phyloP scores from a whole-genome alignment of 495 filamentous ascomycete species.

The Talaromyces thailandensis region DNA sequence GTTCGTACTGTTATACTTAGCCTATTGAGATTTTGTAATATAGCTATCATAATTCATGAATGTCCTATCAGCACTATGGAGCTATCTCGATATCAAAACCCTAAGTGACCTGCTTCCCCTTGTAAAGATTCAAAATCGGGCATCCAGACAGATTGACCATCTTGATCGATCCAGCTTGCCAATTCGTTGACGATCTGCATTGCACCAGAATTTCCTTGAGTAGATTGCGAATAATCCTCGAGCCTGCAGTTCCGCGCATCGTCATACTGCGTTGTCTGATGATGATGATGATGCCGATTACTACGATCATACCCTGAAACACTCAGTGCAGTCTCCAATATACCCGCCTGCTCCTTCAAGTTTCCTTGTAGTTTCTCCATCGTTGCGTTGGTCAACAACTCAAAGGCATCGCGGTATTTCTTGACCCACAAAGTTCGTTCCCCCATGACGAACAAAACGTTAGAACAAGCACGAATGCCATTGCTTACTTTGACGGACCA shows the following conservation, averaged over 20 bases:
- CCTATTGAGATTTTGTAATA: too few relatives aligned
- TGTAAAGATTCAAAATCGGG: too few relatives aligned
- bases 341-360: background rate
- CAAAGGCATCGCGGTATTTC: slow-evolving; percentile 34
- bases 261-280: background rate
- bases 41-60: background rate
- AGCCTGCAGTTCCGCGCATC: background rate
- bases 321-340: background rate
- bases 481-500: slow-evolving; percentile 31
- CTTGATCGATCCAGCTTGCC: too few relatives aligned
- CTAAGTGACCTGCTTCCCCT: too few relatives aligned
- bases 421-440: slow-evolving; percentile 28
- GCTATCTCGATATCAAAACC: too few relatives aligned
- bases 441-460: slow-evolving; percentile 32
- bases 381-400: slow-evolving; percentile 27
- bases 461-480: slow-evolving; percentile 32
- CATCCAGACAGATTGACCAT: too few relatives aligned
- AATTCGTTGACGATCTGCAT: too few relatives aligned
- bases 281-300: background rate
- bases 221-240: background rate
- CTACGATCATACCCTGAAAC: background rate
- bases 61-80: too few relatives aligned
- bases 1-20: too few relatives aligned
- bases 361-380: slow-evolving; percentile 17
- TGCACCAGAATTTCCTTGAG: too few relatives aligned